A percentile compares a stretch with the other conserved stretches of the same genome.
Evolutionary conservation across 495 filamentous ascomycete species (phyloP).

Genomic region (Penicillium arizonense): DNA sequence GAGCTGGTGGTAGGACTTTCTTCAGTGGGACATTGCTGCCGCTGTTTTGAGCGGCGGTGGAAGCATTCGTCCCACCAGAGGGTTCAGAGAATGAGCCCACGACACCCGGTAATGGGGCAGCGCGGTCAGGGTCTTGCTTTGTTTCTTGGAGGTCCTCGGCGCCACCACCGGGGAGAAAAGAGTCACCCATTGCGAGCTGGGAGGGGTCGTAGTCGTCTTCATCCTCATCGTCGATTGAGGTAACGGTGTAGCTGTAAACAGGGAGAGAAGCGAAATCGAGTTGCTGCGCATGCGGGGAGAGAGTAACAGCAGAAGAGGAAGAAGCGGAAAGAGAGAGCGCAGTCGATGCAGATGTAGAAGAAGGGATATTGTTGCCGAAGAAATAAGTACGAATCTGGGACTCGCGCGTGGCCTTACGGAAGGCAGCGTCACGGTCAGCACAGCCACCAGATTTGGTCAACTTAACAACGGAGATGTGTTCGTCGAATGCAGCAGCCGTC

Average conservation of each 20-base stretch:
- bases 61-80: background rate
- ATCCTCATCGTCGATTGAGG: constrained; percentile 44
- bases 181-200: constrained; percentile 36
- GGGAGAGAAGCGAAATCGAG: constrained; percentile 69
- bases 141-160: constrained; percentile 25
- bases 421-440: constrained; percentile 73
- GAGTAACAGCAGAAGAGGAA: constrained; percentile 55
- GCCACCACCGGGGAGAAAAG: constrained; percentile 48
- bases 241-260: constrained; percentile 61
- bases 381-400: constrained; percentile 87
- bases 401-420: constrained; percentile 67
- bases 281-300: constrained; percentile 82
- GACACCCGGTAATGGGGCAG: constrained; percentile 23
- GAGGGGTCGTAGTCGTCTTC: constrained; percentile 47
- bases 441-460: constrained; percentile 87
- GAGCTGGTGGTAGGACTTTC: constrained; percentile 35
- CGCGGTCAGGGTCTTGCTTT: constrained; percentile 20
- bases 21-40: constrained; percentile 34
- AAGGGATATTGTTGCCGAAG: constrained; percentile 66
- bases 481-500: constrained; percentile 45
- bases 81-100: constrained; percentile 18
- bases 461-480: constrained; percentile 69
- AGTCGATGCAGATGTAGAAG: constrained; percentile 24
- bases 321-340: constrained; percentile 33
- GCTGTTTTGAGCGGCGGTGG: background rate